These are phyloP conservation scores for Phytopythium ostracodes DNA, from an alignment of 352 stramenopile species.

Conservation along the genomic window DNA sequence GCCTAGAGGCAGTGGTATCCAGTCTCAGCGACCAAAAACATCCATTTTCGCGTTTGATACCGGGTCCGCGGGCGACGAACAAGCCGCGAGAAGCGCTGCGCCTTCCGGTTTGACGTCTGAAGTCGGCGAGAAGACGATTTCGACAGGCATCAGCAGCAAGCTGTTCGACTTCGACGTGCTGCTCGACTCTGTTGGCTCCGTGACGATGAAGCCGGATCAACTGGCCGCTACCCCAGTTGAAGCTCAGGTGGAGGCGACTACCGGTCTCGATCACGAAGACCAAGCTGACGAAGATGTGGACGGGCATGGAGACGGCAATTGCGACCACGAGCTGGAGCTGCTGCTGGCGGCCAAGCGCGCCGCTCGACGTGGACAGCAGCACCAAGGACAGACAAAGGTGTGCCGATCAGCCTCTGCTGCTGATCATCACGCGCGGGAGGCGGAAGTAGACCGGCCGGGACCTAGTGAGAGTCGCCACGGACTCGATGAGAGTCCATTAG, in stretches of 20 bases:
- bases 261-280: neutral
- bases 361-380: slow-evolving; percentile 9
- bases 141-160: neutral
- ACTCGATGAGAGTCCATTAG: neutral
- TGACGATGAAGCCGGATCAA: no score
- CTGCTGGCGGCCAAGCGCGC: slow-evolving; percentile 28
- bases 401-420: neutral
- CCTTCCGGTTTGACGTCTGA: neutral
- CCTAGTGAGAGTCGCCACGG: neutral
- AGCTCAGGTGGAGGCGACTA: neutral
- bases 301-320: slow-evolving; percentile 3
- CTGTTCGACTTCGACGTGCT: slow-evolving; percentile 65
- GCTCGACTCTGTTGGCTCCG: slow-evolving; percentile 8
- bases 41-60: neutral
- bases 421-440: slow-evolving; percentile 2
- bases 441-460: neutral
- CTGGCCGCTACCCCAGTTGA: neutral
- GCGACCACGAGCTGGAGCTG: slow-evolving; percentile 21
- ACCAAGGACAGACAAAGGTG: neutral
- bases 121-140: neutral
- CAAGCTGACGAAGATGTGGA: neutral
- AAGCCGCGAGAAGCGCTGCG: neutral
- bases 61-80: neutral
- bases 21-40: neutral
- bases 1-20: neutral